Evolutionary conservation across 441 rosid genomes (phyloP).

Genomic region (Pelargonium citronellum): DNA sequence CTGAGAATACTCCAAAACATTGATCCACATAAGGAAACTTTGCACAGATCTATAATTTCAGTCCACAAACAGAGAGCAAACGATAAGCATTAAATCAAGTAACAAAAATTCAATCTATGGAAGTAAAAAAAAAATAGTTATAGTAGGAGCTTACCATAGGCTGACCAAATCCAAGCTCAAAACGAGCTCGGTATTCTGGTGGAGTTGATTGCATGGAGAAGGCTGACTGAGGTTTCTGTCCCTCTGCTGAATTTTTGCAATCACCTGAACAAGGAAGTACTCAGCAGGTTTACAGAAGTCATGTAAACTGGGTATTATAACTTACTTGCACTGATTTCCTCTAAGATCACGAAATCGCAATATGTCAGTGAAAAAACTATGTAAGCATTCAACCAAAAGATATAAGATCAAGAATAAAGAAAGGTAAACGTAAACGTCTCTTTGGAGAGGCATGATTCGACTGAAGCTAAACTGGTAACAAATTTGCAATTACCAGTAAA

Average conservation of each 20-base stretch:
- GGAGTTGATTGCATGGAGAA: slow-evolving; percentile 45
- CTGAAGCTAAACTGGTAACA: too few relatives aligned
- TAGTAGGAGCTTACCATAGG: slow-evolving; percentile 38
- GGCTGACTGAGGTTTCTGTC: slow-evolving; percentile 40
- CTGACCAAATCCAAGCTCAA: slow-evolving; percentile 60
- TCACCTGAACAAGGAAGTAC: slow-evolving; percentile 40
- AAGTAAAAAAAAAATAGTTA: background rate
- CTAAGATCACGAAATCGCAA: background rate
- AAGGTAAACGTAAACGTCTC: background rate
- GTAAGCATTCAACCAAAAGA: background rate
- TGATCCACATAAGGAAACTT: slow-evolving; percentile 58
- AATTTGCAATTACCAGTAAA: background rate
- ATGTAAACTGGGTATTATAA: background rate
- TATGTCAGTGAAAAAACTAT: background rate
- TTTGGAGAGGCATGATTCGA: background rate
- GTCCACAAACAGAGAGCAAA: slow-evolving; percentile 14
- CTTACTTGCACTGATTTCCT: too few relatives aligned
- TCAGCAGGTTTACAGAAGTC: background rate
- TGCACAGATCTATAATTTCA: slow-evolving; percentile 43
- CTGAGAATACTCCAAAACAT: slow-evolving; percentile 58
- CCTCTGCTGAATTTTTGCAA: slow-evolving; percentile 43
- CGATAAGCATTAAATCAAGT: slow-evolving; percentile 4
- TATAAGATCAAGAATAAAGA: background rate
- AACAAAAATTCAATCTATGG: background rate
- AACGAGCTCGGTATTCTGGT: slow-evolving; percentile 39